A percentile compares a stretch with the other conserved stretches of the same genome.
Conservation (phyloP, 768 basidiomycete genomes). For the Vishniacozyma victoriae region DNA sequence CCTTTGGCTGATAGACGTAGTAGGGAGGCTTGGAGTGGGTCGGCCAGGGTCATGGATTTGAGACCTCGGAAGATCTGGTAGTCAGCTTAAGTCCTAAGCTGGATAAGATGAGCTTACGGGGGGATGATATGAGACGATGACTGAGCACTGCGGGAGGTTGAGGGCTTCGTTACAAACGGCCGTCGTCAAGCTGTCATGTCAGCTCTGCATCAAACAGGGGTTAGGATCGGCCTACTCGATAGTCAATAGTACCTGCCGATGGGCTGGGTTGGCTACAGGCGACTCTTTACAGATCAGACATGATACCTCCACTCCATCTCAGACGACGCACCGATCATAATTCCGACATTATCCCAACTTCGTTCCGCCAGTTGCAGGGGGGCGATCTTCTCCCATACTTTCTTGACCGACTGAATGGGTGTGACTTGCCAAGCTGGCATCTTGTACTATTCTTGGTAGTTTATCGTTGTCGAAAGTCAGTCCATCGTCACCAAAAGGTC, state of each 20-base stretch:
- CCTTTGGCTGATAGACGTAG: constrained; percentile 74
- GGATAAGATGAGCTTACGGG: constrained; percentile 48
- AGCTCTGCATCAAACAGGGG: constrained; percentile 1
- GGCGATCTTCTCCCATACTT: constrained; percentile 56
- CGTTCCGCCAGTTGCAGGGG: constrained; percentile 77
- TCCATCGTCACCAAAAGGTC: no score
- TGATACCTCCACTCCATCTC: no score
- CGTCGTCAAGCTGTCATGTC: constrained; percentile 42
- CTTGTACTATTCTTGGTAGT: no score
- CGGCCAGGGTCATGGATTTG: constrained; percentile 70
- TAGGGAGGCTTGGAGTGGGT: constrained; percentile 72
- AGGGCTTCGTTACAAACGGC: constrained; percentile 47
- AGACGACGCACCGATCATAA: constrained; percentile 65
- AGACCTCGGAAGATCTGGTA: constrained; percentile 61
- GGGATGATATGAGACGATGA: constrained; percentile 45
- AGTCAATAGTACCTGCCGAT: constrained; percentile 58
- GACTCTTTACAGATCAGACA: constrained; percentile 27
- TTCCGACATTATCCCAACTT: constrained; percentile 83
- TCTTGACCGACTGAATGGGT: constrained; percentile 35
- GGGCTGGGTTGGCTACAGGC: constrained; percentile 51
- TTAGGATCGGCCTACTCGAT: constrained; percentile 55
- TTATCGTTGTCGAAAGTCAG: no score
- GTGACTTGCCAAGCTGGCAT: no score
- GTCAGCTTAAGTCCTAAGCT: not conserved
- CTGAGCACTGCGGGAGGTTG: constrained; percentile 23